Evolutionary conservation across 2,329 filamentous ascomycete species (phyloP).

Genomic region (Elsinoe ampelina): DNA sequence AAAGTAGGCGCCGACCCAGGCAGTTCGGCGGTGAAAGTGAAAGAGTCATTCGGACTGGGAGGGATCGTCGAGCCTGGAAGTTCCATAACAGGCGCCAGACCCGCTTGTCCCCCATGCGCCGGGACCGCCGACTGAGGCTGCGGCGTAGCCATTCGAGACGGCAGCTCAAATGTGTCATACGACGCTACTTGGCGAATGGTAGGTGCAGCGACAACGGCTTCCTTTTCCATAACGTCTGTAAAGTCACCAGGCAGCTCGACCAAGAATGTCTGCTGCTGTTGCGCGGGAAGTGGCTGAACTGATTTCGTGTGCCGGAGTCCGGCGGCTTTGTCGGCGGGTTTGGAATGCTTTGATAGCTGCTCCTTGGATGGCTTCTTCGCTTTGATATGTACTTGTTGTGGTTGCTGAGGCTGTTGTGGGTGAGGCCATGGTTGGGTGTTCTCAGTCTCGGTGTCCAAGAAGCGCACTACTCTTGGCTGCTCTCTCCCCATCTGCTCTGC

Average conservation of each 20-base stretch:
- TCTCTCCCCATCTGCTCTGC: conserved; percentile 1
- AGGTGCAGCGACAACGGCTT: conserved; percentile 8
- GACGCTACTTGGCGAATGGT: conserved; percentile 7
- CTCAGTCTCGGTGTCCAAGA: not conserved
- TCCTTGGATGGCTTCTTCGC: not conserved
- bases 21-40: conserved; percentile 3
- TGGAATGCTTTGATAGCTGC: conserved; percentile 2
- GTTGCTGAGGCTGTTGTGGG: not conserved
- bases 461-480: not conserved
- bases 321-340: not conserved
- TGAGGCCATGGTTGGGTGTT: conserved; percentile 1
- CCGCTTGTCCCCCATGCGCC: not conserved
- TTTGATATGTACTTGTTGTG: conserved; percentile 6
- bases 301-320: not conserved
- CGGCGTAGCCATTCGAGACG: conserved; percentile 2
- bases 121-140: not conserved
- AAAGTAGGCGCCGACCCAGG: not conserved
- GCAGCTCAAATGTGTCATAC: conserved; percentile 7
- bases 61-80: conserved; percentile 12
- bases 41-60: conserved; percentile 1
- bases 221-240: conserved; percentile 13
- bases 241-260: conserved; percentile 10
- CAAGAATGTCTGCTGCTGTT: conserved; percentile 2
- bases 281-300: not conserved
- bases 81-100: conserved; percentile 11